Conservation (phyloP, 805 yeast species). For the Huiozyma naganishii region DNA sequence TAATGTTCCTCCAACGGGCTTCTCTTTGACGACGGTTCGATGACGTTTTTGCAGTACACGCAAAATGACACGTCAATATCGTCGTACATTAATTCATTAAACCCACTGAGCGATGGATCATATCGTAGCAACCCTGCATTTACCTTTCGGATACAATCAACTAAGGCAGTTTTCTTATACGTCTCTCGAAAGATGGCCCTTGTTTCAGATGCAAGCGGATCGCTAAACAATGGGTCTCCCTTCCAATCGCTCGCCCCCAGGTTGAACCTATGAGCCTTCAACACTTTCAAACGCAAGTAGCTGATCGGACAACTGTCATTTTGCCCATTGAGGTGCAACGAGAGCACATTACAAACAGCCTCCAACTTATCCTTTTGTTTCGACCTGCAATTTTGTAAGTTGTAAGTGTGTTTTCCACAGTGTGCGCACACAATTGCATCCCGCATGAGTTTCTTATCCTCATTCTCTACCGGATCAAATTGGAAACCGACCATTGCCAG, state of each 20-base stretch:
- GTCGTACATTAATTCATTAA: constrained; percentile 17
- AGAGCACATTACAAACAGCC: constrained; percentile 18
- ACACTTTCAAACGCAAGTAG: constrained; percentile 10
- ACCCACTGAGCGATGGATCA: constrained; percentile 37
- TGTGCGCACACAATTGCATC: constrained; percentile 20
- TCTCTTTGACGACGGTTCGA: constrained; percentile 30
- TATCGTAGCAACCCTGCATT: constrained; percentile 43
- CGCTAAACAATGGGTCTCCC: constrained; percentile 11
- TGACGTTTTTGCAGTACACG: constrained; percentile 42
- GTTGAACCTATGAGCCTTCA: constrained; percentile 17
- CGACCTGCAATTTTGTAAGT: constrained; percentile 18
- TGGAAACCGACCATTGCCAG: constrained; percentile 23
- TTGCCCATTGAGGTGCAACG: constrained; percentile 11
- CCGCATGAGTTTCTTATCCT: constrained; percentile 4
- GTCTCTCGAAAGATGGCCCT: constrained; percentile 4
- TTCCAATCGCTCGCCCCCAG: constrained; percentile 14
- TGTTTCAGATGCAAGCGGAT: constrained; percentile 10
- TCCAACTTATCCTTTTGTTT: constrained; percentile 15
- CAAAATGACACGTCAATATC: constrained; percentile 44
- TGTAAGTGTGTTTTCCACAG: constrained; percentile 13
- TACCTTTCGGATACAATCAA: constrained; percentile 29
- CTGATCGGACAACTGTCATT: constrained; percentile 10
- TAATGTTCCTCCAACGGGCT: constrained; percentile 39
- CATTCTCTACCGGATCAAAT: constrained; percentile 13
- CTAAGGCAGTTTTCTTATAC: constrained; percentile 12